These are phyloP conservation scores for Colletotrichum orbiculare DNA, from an alignment of 2,329 filamentous ascomycete species.

Conservation along the genomic window DNA sequence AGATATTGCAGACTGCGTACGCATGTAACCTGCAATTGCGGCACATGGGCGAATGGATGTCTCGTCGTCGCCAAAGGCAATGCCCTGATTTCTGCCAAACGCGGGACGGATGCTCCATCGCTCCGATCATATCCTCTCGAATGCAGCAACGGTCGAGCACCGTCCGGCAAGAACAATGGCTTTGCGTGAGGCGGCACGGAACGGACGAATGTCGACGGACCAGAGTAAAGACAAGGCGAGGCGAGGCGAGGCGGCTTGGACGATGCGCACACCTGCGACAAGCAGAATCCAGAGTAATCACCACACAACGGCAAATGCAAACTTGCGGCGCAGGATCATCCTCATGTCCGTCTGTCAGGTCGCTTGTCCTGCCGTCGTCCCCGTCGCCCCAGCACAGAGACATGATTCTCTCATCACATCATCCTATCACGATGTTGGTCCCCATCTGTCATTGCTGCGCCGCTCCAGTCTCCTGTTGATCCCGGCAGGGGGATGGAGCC, in stretches of 20 bases:
- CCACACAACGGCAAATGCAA: constrained; percentile 10
- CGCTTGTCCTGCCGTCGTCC: neutral
- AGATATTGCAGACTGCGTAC: constrained; percentile 17
- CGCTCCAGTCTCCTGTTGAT: constrained; percentile 33
- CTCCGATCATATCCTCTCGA: too few relatives aligned
- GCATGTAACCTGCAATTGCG: constrained; percentile 18
- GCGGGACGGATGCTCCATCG: too few relatives aligned
- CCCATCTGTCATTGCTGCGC: constrained; percentile 15
- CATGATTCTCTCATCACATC: constrained; percentile 17
- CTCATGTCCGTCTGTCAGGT: neutral
- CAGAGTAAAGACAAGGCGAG: neutral
- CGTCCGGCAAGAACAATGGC: constrained; percentile 11
- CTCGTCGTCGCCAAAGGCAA: constrained; percentile 7
- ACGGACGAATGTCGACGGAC: neutral
- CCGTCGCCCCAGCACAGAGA: constrained; percentile 15
- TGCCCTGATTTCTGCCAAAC: neutral
- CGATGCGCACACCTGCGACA: too few relatives aligned
- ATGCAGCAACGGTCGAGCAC: neutral
- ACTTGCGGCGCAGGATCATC: constrained; percentile 22
- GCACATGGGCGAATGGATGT: constrained; percentile 14
- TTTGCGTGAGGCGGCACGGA: constrained; percentile 7
- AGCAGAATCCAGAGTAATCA: too few relatives aligned
- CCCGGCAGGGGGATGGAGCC: constrained; percentile 19
- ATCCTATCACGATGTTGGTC: constrained; percentile 13
- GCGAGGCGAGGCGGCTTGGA: neutral